These are phyloP conservation scores for Penicillium aurantiogriseum DNA, from an alignment of 2,329 filamentous ascomycete genomes.

Conservation along the genomic window DNA sequence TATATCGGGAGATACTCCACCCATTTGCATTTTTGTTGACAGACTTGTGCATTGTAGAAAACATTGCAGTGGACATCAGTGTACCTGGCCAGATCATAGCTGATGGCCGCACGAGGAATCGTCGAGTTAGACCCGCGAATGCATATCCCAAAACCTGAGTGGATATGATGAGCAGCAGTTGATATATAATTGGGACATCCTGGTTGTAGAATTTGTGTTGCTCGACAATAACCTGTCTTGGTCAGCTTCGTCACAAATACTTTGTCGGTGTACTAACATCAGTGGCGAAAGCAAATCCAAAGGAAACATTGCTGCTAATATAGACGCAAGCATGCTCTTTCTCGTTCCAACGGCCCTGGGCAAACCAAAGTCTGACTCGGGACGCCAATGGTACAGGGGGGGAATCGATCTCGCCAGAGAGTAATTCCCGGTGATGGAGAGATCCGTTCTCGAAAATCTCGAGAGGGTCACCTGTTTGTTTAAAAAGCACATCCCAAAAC, in stretches of 20 bases:
- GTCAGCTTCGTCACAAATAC: conserved; percentile 1
- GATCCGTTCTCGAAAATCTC: conserved; percentile 60
- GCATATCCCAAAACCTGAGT: conserved; percentile 85
- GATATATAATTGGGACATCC: conserved; percentile 71
- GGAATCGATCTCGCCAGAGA: conserved; percentile 11
- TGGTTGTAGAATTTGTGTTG: conserved; percentile 88
- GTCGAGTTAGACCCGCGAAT: conserved; percentile 76
- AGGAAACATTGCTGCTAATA: conserved; percentile 85
- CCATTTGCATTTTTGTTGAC: conserved; percentile 79
- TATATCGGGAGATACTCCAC: conserved; percentile 79
- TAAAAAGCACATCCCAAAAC: conserved; percentile 72
- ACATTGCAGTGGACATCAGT: conserved; percentile 85
- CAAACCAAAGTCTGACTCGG: conserved; percentile 68
- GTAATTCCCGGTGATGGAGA: conserved; percentile 47
- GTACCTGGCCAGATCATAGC: conserved; percentile 93
- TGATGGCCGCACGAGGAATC: conserved; percentile 78
- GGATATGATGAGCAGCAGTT: conserved; percentile 77
- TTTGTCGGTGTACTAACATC: conserved; percentile 52
- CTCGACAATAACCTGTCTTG: conserved; percentile 69
- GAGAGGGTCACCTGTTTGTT: conserved; percentile 55
- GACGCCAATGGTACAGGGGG: conserved; percentile 27
- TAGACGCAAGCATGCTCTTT: conserved; percentile 89
- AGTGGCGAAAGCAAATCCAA: conserved; percentile 84
- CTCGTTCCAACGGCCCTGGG: conserved; percentile 79
- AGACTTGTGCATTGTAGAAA: conserved; percentile 78